Evolutionary conservation across 169 alveolate genomes (phyloP).

Genomic region (Blepharisma undulans): DNA sequence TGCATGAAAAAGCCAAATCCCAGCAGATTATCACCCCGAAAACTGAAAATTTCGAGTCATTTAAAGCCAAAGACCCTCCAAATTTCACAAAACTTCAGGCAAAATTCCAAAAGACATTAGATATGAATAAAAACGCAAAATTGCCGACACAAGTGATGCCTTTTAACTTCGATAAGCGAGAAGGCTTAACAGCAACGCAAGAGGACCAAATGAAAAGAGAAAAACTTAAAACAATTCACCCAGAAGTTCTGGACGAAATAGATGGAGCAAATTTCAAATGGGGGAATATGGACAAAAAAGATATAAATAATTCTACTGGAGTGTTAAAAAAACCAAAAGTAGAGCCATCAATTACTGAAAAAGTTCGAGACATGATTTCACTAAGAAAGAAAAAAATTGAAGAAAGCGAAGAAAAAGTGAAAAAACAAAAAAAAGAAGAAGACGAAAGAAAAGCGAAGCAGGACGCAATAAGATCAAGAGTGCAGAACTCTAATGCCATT

Average conservation of each 20-base stretch:
- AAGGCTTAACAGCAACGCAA: conserved; percentile 42
- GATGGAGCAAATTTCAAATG: conserved; percentile 8
- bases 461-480: conserved; percentile 53
- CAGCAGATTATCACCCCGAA: conserved; percentile 41
- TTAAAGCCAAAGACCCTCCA: conserved; percentile 59
- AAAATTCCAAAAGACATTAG: conserved; percentile 52
- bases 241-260: conserved; percentile 37
- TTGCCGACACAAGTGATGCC: conserved; percentile 59
- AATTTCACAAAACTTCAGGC: conserved; percentile 56
- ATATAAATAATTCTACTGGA: background rate
- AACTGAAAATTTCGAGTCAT: conserved; percentile 23
- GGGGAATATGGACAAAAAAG: background rate
- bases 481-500: conserved; percentile 48
- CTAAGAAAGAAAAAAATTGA: conserved; percentile 48
- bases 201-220: conserved; percentile 50
- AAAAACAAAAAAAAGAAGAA: conserved; percentile 49
- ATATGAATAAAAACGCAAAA: conserved; percentile 53
- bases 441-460: conserved; percentile 50
- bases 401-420: conserved; percentile 48
- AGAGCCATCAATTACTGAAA: conserved; percentile 65
- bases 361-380: conserved; percentile 46
- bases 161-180: conserved; percentile 53
- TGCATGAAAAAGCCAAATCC: conserved; percentile 60
- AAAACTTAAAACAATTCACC: conserved; percentile 42
- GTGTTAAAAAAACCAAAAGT: conserved; percentile 52